Conservation (phyloP, 2,329 filamentous ascomycete genomes). For the Diplocarpon rosae region DNA sequence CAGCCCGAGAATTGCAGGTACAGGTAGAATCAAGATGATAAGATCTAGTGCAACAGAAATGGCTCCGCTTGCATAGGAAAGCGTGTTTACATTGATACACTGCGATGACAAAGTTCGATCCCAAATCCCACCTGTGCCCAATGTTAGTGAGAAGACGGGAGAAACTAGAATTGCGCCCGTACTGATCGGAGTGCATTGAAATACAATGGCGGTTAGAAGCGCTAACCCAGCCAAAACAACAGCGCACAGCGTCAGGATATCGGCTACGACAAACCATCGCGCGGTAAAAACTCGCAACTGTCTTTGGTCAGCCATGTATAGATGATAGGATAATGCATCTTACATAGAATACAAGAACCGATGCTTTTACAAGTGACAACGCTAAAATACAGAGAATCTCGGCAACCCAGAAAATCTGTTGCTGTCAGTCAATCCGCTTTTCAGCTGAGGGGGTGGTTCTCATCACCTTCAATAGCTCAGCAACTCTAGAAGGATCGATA, state of each 20-base stretch:
- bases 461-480: neutral
- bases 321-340: neutral
- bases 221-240: conserved; percentile 5
- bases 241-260: neutral
- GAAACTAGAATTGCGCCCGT: neutral
- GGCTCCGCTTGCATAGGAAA: conserved; percentile 55
- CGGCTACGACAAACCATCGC: conserved; percentile 1
- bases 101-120: conserved; percentile 17
- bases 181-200: conserved; percentile 18
- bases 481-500: conserved; percentile 5
- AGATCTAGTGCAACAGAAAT: conserved; percentile 61
- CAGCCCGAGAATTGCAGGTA: conserved; percentile 52
- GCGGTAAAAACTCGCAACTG: conserved; percentile 14
- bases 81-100: conserved; percentile 51
- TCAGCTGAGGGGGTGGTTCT: too few species aligned
- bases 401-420: too few species aligned
- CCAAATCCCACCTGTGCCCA: conserved; percentile 9
- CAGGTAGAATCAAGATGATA: conserved; percentile 51
- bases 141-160: neutral
- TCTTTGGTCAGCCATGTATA: neutral
- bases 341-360: too few species aligned
- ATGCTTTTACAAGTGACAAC: too few species aligned
- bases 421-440: too few species aligned
- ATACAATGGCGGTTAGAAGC: conserved; percentile 10
- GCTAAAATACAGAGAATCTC: too few species aligned